Base-by-base conservation (phyloP, 768 basidiomycete genomes). In the Artomyces pyxidatus region DNA sequence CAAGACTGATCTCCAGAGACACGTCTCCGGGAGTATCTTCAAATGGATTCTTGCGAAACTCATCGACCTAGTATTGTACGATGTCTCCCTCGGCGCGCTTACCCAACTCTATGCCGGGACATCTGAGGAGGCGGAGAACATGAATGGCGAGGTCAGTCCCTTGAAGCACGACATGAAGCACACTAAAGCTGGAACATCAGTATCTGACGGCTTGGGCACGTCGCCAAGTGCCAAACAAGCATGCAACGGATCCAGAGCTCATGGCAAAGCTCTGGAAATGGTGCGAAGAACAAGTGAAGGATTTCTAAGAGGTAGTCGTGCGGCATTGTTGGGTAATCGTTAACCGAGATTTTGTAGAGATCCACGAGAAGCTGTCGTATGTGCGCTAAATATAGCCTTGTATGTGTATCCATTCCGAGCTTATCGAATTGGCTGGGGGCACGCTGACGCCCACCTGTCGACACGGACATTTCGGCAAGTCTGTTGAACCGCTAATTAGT, bases 171-270 rank as follows among this genome's bases (percentile, higher is more conserved):
- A 26, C 5, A 35, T 1, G 22, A 27, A 22, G 19, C 10, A 3
- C 19, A 32, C 37, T 29, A 4, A 26, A 17, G 4, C 28, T 7
- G n/a, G 4, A 10, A 17, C 30, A 19, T 7, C 28, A 63, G 55
- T 65, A 58, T 40, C 53, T 62, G 22, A 59, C 62, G 9, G 54
- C 57, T 6, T 63, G 61, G 62, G 62, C 61, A n/a, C 51, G 61
- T 11, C 37, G 37, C 16, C 57, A 60, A 10, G 30, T 42, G 12
- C 45, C 57, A 1, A 45, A 46, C 35, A 39, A 51, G 46, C 45
- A 48, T 8, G 53, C 57, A 1, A 32, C 50, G 17, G 48, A 63
- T 41, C 23, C 49, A 10, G 56, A 58, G 39, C 37, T 48, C 11
- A 60, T 50, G 28, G 54, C 48, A 38, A 58, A 54, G 43, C 37